A percentile compares a stretch with the other conserved stretches of the same genome.
Conservation (phyloP, 768 basidiomycete genomes). For the Butyriboletus loyo region DNA sequence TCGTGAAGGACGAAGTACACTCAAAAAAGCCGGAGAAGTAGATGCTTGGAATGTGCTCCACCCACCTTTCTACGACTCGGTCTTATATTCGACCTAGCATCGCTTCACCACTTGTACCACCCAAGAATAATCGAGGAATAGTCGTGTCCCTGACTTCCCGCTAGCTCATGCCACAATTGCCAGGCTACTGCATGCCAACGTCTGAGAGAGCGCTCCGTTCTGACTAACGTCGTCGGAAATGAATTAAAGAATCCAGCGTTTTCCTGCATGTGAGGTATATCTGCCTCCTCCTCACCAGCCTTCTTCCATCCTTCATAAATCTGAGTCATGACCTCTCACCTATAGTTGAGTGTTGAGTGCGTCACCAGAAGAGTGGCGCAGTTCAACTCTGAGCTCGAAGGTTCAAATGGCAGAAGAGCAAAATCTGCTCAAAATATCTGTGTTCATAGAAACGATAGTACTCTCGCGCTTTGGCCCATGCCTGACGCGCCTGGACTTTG, state of each 20-base stretch:
- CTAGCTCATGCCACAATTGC: background rate
- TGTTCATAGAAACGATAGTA: slow-evolving; percentile 9
- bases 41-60: background rate
- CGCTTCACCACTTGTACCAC: background rate
- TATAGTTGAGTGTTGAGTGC: background rate
- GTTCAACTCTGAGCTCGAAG: background rate
- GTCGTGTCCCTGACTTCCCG: background rate
- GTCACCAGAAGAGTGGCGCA: background rate
- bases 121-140: background rate
- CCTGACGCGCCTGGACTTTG: slow-evolving; percentile 8
- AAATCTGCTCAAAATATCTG: slow-evolving; percentile 24
- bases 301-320: slow-evolving; percentile 1
- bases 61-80: slow-evolving; percentile 1
- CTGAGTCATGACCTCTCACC: slow-evolving; percentile 7
- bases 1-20: slow-evolving; percentile 1
- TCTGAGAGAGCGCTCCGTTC: background rate
- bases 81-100: slow-evolving; percentile 21
- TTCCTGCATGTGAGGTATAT: slow-evolving; percentile 18
- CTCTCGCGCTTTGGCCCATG: slow-evolving; percentile 1
- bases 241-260: background rate
- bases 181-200: background rate
- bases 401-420: slow-evolving; percentile 16
- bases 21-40: slow-evolving; percentile 2
- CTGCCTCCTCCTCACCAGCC: slow-evolving; percentile 3
- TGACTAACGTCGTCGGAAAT: slow-evolving; percentile 9